These are phyloP conservation scores for Albizia julibrissin DNA, from an alignment of 306 rosid species.

Conservation along the genomic window DNA sequence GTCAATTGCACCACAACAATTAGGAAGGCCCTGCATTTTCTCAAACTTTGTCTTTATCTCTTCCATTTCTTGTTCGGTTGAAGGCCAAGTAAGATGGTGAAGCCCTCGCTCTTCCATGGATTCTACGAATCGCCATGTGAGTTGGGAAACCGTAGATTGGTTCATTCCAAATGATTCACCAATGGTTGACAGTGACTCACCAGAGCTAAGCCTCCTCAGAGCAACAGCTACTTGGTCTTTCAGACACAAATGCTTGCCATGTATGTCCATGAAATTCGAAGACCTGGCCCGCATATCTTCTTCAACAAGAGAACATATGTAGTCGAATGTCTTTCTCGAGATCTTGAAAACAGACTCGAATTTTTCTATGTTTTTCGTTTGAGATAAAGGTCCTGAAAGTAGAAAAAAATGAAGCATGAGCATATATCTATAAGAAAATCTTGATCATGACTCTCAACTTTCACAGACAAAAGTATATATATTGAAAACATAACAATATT, in stretches of 20 bases:
- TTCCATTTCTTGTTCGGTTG: conserved; percentile 64
- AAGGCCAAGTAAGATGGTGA: conserved; percentile 81
- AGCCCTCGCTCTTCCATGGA: conserved; percentile 88
- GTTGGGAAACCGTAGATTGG: conserved; percentile 81
- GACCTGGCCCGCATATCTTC: conserved; percentile 66
- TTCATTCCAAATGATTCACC: conserved; percentile 75
- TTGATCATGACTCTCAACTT: neutral
- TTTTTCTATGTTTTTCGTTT: conserved; percentile 46
- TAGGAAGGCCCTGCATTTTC: conserved; percentile 67
- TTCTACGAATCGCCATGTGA: conserved; percentile 91
- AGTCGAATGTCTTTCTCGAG: conserved; percentile 80
- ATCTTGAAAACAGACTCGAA: conserved; percentile 81
- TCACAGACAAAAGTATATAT: conserved; percentile 8
- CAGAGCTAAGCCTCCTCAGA: conserved; percentile 87
- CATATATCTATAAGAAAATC: conserved; percentile 11
- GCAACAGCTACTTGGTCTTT: conserved; percentile 90
- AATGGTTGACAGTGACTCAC: conserved; percentile 69
- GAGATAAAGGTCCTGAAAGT: conserved; percentile 68
- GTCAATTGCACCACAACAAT: conserved; percentile 89
- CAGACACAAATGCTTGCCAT: conserved; percentile 64
- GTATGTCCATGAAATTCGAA: conserved; percentile 44
- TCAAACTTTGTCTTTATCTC: conserved; percentile 68
- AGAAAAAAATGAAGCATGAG: conserved; percentile 25
- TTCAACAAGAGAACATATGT: conserved; percentile 81
- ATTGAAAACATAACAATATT: neutral